Percentiles rank a stretch among this genome's conserved stretches.
Conservation (phyloP, 2,329 filamentous ascomycete species). For the Botrytis deweyae region DNA sequence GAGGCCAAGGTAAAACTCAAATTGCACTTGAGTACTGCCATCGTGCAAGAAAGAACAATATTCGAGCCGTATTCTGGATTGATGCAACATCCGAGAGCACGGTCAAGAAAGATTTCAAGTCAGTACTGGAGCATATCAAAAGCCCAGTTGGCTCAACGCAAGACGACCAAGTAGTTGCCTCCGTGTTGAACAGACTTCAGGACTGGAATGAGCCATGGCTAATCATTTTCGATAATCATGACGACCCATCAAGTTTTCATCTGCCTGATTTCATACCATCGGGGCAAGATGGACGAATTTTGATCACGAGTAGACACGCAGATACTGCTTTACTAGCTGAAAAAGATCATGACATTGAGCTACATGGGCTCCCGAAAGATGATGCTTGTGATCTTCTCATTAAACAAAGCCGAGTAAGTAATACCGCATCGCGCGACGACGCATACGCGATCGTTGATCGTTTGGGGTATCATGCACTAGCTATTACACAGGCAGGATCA, state of each 20-base stretch:
- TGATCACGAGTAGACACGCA: slow-evolving; percentile 29
- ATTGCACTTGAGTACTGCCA: slow-evolving; percentile 31
- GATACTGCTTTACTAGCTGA: slow-evolving; percentile 9
- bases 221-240: slow-evolving; percentile 34
- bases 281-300: slow-evolving; percentile 22
- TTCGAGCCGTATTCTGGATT: slow-evolving; percentile 28
- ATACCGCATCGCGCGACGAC: slow-evolving; percentile 1
- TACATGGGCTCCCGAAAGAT: slow-evolving; percentile 22
- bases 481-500: slow-evolving; percentile 37
- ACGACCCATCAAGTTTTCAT: slow-evolving; percentile 26
- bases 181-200: slow-evolving; percentile 21
- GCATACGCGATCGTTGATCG: slow-evolving; percentile 25
- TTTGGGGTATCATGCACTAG: slow-evolving; percentile 34
- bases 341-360: slow-evolving; percentile 16
- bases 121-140: slow-evolving; percentile 24
- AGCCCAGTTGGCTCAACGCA: not conserved
- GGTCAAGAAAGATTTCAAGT: slow-evolving; percentile 25
- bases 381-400: slow-evolving; percentile 28
- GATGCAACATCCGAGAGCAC: slow-evolving; percentile 27
- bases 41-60: slow-evolving; percentile 19
- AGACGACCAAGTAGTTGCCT: slow-evolving; percentile 7
- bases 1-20: slow-evolving; percentile 34
- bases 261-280: slow-evolving; percentile 26
- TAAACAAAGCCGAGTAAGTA: not conserved
- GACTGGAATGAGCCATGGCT: slow-evolving; percentile 27